Conservation (phyloP, 2,329 filamentous ascomycete species). For the Colletotrichum incanum region DNA sequence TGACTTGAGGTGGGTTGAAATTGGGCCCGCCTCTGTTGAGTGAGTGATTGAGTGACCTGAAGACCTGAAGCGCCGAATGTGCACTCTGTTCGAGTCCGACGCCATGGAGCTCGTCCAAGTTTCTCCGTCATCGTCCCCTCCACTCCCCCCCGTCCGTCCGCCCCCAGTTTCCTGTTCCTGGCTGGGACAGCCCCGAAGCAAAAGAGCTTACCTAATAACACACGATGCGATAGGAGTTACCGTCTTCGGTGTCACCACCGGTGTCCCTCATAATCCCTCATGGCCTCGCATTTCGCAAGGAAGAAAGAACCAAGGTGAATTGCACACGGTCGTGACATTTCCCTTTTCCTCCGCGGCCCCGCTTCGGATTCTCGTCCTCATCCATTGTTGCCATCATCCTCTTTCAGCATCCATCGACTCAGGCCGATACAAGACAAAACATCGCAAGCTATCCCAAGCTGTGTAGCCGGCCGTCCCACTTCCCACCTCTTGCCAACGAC, state of each 20-base stretch:
- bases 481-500: background rate
- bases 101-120: slow-evolving; percentile 13
- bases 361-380: background rate
- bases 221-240: slow-evolving; percentile 12
- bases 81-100: too few relatives aligned
- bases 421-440: too few relatives aligned
- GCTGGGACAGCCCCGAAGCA: slow-evolving; percentile 8
- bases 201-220: slow-evolving; percentile 26
- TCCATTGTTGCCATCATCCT: background rate
- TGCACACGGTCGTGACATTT: slow-evolving; percentile 5
- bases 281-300: background rate
- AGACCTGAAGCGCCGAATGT: background rate
- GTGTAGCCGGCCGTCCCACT: background rate
- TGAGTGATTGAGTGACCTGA: background rate
- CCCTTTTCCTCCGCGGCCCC: slow-evolving; percentile 24
- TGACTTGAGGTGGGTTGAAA: slow-evolving; percentile 1
- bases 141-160: background rate
- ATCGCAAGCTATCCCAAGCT: background rate
- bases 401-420: background rate
- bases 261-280: background rate
- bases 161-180: background rate
- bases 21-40: slow-evolving; percentile 2
- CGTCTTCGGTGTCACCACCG: slow-evolving; percentile 1
- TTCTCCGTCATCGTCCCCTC: slow-evolving; percentile 32
- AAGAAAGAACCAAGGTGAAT: background rate